Evolutionary conservation across 495 filamentous ascomycete genomes (phyloP).

Genomic region (Daldinia childiae): DNA sequence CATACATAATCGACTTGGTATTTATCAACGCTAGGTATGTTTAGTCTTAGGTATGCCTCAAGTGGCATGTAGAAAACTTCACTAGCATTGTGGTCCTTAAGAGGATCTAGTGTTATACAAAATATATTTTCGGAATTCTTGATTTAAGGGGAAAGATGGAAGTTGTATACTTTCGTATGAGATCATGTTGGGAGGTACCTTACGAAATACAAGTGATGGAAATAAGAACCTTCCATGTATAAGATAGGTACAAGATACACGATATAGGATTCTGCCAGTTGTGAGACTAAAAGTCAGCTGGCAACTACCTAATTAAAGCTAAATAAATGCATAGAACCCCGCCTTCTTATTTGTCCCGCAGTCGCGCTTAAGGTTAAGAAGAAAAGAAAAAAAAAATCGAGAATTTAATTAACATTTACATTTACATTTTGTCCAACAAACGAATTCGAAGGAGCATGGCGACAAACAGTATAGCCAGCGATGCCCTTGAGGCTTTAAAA

Average conservation of each 20-base stretch:
- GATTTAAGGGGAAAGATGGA: no score
- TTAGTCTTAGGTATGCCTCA: background rate
- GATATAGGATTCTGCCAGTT: background rate
- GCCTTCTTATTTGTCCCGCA: background rate
- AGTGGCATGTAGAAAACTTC: background rate
- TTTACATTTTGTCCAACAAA: background rate
- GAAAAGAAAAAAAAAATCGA: background rate
- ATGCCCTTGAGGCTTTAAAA: conserved; percentile 51
- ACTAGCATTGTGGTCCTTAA: background rate
- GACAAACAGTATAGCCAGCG: conserved; percentile 9
- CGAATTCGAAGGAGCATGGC: conserved; percentile 2
- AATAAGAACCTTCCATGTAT: no score
- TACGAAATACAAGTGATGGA: no score
- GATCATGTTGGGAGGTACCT: no score
- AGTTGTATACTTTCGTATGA: no score
- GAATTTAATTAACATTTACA: background rate
- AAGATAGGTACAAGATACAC: no score
- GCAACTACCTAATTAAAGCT: background rate
- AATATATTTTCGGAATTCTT: no score
- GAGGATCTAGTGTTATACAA: background rate
- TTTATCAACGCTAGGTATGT: background rate
- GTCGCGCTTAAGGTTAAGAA: background rate
- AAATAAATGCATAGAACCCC: background rate
- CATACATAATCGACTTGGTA: background rate
- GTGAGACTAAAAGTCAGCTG: background rate